Conservation (phyloP, 2,329 filamentous ascomycete genomes). For the Clonostachys rosea region DNA sequence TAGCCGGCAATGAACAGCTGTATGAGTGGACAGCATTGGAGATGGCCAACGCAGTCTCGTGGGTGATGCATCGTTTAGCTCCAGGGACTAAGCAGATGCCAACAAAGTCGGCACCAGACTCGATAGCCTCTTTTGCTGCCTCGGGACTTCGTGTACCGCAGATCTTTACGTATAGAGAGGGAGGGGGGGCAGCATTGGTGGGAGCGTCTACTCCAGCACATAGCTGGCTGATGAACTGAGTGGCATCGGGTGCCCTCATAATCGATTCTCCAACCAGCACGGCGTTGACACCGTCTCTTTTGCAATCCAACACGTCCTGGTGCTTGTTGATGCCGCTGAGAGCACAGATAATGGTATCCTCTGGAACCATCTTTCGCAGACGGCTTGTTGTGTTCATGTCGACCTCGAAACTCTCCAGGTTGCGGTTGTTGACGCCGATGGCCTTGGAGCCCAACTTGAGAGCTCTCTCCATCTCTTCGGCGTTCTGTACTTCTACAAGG, state of each 20-base stretch:
- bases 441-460: conserved; percentile 83
- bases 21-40: conserved; percentile 72
- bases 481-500: conserved; percentile 91
- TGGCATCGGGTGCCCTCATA: conserved; percentile 84
- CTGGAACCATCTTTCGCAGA: conserved; percentile 79
- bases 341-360: conserved; percentile 84
- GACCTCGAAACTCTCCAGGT: conserved; percentile 94
- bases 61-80: conserved; percentile 72
- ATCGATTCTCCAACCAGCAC: conserved; percentile 93
- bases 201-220: conserved; percentile 53
- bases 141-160: conserved; percentile 85
- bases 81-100: conserved; percentile 88
- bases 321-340: conserved; percentile 90
- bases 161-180: conserved; percentile 77
- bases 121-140: conserved; percentile 73
- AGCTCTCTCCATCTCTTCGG: conserved; percentile 86
- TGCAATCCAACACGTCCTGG: conserved; percentile 83
- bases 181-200: conserved; percentile 23
- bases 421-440: conserved; percentile 96
- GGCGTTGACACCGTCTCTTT: conserved; percentile 84
- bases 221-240: conserved; percentile 77
- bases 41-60: conserved; percentile 76
- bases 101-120: conserved; percentile 85
- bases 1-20: conserved; percentile 38
- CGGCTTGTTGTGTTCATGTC: conserved; percentile 90